Percentiles rank a stretch among this genome's conserved stretches.
phyloP scores from a whole-genome alignment of 106 monocot genomes.

The Acorus calamus region DNA sequence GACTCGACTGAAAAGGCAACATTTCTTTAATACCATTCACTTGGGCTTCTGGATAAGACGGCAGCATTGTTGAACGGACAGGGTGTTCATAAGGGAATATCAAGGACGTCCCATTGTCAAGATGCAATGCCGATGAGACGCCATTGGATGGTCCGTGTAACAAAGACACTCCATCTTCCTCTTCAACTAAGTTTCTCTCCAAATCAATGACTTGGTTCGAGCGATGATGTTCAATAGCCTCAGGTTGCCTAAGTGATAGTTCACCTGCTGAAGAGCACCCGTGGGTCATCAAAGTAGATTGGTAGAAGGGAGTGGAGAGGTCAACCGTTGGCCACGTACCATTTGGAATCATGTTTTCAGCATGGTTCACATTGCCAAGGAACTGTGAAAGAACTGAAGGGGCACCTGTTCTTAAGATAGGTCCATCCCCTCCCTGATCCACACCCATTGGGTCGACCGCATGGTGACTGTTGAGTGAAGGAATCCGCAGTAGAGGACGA shows the following conservation, averaged over 20 bases:
- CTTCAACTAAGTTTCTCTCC: slow-evolving; percentile 12
- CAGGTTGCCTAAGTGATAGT: slow-evolving; percentile 15
- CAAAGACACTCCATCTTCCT: slow-evolving; percentile 6
- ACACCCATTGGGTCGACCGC: neutral
- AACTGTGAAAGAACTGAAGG: slow-evolving; percentile 7
- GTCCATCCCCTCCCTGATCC: neutral
- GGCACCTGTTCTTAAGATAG: neutral
- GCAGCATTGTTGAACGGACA: slow-evolving; percentile 6
- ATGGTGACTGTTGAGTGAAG: neutral
- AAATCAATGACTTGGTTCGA: slow-evolving; percentile 11
- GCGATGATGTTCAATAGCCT: slow-evolving; percentile 13
- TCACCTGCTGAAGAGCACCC: slow-evolving; percentile 9
- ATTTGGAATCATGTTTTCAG: slow-evolving; percentile 5
- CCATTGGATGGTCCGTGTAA: too few relatives aligned
- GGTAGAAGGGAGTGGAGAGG: slow-evolving; percentile 7
- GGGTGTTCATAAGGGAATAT: slow-evolving; percentile 18
- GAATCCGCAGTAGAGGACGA: neutral
- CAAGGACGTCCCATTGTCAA: slow-evolving; percentile 8
- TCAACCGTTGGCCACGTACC: slow-evolving; percentile 20
- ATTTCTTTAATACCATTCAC: slow-evolving; percentile 19
- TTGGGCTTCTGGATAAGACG: slow-evolving; percentile 20
- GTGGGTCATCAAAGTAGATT: slow-evolving; percentile 2
- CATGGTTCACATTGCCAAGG: slow-evolving; percentile 3
- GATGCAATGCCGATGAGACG: slow-evolving; percentile 6
- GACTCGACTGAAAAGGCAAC: slow-evolving; percentile 9